phyloP scores from a whole-genome alignment of 148 eudicot genomes.

The Suaeda aralocaspica region DNA sequence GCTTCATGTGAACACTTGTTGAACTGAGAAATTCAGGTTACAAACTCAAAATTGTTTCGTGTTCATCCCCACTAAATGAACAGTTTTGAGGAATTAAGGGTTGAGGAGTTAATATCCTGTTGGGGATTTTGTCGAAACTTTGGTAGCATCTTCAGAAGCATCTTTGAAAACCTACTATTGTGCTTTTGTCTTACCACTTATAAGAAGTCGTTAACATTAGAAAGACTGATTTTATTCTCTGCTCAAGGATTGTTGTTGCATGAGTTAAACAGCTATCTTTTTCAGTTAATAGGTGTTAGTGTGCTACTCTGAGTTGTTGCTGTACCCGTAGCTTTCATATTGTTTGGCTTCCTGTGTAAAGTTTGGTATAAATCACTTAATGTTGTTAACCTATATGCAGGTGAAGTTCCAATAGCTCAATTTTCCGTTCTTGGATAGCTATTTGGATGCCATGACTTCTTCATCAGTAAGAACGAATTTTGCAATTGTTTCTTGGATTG shows the following conservation, averaged over 20 bases:
- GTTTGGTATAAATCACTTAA: not conserved
- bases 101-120: too few relatives aligned
- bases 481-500: not conserved
- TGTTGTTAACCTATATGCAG: constrained; percentile 10
- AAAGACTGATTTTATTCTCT: too few relatives aligned
- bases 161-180: too few relatives aligned
- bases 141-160: too few relatives aligned
- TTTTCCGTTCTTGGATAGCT: not conserved
- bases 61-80: not conserved
- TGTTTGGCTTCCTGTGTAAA: not conserved
- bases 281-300: too few relatives aligned
- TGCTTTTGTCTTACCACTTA: too few relatives aligned
- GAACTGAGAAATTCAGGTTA: not conserved
- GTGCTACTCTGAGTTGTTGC: not conserved
- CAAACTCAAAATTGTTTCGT: not conserved
- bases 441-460: constrained; percentile 22
- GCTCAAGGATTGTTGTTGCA: too few relatives aligned
- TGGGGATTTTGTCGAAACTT: too few relatives aligned
- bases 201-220: too few relatives aligned
- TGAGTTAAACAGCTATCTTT: too few relatives aligned
- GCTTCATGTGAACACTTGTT: not conserved
- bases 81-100: too few relatives aligned
- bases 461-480: constrained; percentile 27
- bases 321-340: not conserved
- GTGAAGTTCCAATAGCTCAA: not conserved